Percentiles rank a stretch among this genome's conserved stretches.
Conservation (phyloP, 306 rosid genomes). For the Citrullus colocynthis region DNA sequence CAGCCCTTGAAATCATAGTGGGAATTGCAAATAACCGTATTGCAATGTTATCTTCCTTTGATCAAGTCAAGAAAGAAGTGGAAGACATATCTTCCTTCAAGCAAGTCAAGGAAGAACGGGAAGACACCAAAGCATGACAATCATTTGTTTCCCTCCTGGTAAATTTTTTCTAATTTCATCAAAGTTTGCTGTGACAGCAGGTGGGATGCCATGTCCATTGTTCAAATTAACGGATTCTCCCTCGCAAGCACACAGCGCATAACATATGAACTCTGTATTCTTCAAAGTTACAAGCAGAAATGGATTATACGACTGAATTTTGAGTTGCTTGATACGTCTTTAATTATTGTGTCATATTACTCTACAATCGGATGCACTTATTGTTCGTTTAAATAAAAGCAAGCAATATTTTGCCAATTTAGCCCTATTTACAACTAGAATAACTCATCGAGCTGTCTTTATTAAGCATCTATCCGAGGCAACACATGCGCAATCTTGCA, state of each 20-base stretch:
- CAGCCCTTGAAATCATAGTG: slow-evolving; percentile 65
- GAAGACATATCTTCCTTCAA: slow-evolving; percentile 34
- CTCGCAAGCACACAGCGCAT: background rate
- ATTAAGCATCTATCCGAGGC: background rate
- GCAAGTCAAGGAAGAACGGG: slow-evolving; percentile 35
- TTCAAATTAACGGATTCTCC: background rate
- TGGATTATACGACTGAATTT: background rate
- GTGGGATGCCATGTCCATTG: background rate
- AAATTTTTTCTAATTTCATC: background rate
- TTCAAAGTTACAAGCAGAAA: background rate
- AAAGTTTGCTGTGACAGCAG: background rate
- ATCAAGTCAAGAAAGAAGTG: slow-evolving; percentile 35
- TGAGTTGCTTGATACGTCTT: background rate
- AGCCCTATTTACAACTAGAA: background rate
- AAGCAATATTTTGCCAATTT: background rate
- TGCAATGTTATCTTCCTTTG: slow-evolving; percentile 33
- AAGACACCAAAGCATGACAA: background rate
- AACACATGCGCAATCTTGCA: background rate
- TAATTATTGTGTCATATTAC: background rate
- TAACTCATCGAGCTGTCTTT: background rate
- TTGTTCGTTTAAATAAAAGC: background rate
- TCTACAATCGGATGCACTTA: background rate
- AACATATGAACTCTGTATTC: background rate
- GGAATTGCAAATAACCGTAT: slow-evolving; percentile 67
- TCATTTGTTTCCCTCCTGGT: background rate